Conservation (phyloP, 1,284 basidiomycete species). For the Phaffia rhodozyma region DNA sequence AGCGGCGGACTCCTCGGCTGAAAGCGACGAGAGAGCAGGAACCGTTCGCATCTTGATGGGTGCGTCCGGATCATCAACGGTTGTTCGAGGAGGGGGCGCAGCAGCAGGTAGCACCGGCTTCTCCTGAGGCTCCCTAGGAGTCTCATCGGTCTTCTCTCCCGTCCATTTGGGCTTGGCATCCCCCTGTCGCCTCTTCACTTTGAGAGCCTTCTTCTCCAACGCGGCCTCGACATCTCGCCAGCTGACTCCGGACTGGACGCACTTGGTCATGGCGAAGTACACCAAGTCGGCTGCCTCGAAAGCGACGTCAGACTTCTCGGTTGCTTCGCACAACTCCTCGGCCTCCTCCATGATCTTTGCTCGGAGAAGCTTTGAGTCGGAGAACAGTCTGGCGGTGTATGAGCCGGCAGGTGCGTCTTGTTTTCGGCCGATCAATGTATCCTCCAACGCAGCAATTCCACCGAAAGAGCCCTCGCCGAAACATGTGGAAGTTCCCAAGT, state of each 20-base stretch:
- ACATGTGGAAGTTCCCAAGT: conserved; percentile 72
- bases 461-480: conserved; percentile 54
- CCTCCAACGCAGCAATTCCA: conserved; percentile 73
- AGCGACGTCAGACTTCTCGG: conserved; percentile 70
- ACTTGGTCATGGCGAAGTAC: conserved; percentile 86
- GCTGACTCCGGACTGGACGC: conserved; percentile 69
- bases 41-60: conserved; percentile 60
- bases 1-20: conserved; percentile 47
- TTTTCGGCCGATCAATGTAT: conserved; percentile 61
- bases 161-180: conserved; percentile 84
- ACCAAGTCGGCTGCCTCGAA: conserved; percentile 93
- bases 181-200: conserved; percentile 76
- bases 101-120: conserved; percentile 18
- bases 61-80: conserved; percentile 28
- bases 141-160: conserved; percentile 25
- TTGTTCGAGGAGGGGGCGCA: conserved; percentile 22
- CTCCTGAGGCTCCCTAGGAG: conserved; percentile 4
- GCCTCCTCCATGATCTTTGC: conserved; percentile 99
- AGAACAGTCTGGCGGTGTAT: conserved; percentile 83
- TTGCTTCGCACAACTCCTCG: conserved; percentile 81
- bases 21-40: conserved; percentile 47
- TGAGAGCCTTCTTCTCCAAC: conserved; percentile 74
- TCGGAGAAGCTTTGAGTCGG: conserved; percentile 63
- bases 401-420: conserved; percentile 72
- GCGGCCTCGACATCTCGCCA: conserved; percentile 76